These are phyloP conservation scores for Ophiostoma sp. DNA, from an alignment of 2,329 filamentous ascomycete species.

Conservation along the genomic window DNA sequence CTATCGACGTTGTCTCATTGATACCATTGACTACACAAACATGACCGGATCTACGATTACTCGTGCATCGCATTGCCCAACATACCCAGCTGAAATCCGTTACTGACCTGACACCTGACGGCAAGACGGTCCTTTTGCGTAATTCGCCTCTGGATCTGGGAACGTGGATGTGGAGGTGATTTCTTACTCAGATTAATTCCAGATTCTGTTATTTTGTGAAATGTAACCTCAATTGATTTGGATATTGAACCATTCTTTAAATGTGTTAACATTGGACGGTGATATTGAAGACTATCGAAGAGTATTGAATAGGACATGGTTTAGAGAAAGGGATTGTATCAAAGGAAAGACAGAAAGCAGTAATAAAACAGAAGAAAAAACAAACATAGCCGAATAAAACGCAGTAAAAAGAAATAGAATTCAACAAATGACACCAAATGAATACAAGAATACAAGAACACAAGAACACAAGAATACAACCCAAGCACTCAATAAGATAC, in stretches of 20 bases:
- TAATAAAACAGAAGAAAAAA: background rate
- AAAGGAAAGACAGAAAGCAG: background rate
- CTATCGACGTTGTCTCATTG: no score
- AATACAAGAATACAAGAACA: background rate
- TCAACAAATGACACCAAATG: background rate
- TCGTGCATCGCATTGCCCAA: background rate
- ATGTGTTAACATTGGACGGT: no score
- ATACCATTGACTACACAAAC: no score
- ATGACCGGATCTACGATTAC: no score
- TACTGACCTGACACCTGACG: background rate
- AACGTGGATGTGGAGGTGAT: conserved; percentile 4
- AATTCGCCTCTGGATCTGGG: background rate
- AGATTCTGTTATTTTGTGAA: background rate
- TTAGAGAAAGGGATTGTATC: background rate
- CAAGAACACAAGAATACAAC: background rate
- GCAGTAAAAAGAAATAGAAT: background rate
- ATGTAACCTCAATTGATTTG: no score
- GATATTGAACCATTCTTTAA: no score
- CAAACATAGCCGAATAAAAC: background rate
- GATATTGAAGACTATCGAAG: no score
- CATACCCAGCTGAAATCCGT: background rate
- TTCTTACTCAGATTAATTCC: background rate
- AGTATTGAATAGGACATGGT: no score
- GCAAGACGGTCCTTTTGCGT: conserved; percentile 10
- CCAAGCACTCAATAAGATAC: background rate